Evolutionary conservation across 2,329 filamentous ascomycete species (phyloP), one percentile per base, ranked within the genome.

Genomic region (Chaetomiaceae sp.): DNA sequence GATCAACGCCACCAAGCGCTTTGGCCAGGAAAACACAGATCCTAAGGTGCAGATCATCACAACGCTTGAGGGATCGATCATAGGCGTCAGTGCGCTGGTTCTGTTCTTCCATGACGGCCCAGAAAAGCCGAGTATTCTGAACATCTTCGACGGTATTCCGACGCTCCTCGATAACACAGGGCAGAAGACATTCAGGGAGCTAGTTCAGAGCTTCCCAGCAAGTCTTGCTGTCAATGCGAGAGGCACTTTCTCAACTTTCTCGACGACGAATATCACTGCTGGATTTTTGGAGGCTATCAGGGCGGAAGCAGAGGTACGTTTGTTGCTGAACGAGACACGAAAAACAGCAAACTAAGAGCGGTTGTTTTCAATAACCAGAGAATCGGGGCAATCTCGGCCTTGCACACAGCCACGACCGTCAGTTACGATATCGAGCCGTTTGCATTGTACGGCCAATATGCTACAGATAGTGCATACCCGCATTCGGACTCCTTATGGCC

Each of bases 341-440:
- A 12, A 12, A 33, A 12, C 3, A 27, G 3, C 25, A 27, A n/a
- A n/a, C n/a, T 12, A 27, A 27, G 12, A 27, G 5, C 25, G 25
- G 25, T 12, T 27, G 25, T 27, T 27, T 27, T 20, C 6, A 2
- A 23, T 4, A 8, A 9, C 13, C 8, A 25, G 16, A 27, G 9
- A 21, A 49, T 59, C 12, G 44, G 53, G 3, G 20, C 30, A 5
- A 14, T 48, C 3, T 54, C 56, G 9, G 16, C 40, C 5, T 17
- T 55, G 1, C 58, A 62, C 35, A 37, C 47, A 13, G 65, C 58
- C 3, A 51, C 40, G 4, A 47, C 56, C 1, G 40, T 64, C 33
- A 62, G 56, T 17, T 65, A 59, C 19, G 63, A 65, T 10, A 54
- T 66, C 19, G 63, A 67, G 41, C 65, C 65, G 0, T 67, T 66